These are phyloP conservation scores for Soucietia sequanensis DNA, from an alignment of 805 yeast genomes.

Conservation along the genomic window DNA sequence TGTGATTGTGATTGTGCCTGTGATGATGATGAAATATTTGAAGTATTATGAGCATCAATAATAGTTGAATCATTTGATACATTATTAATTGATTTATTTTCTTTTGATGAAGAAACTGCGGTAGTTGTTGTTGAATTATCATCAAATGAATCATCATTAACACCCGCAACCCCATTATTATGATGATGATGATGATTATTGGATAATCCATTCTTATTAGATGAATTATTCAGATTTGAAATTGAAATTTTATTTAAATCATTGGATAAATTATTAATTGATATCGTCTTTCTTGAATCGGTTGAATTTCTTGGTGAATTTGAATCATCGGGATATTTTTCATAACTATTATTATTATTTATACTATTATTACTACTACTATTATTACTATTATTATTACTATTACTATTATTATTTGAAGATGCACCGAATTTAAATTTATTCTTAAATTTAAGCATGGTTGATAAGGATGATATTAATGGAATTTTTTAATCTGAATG, in stretches of 20 bases:
- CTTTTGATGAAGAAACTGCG: conserved; percentile 2
- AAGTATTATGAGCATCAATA: not conserved
- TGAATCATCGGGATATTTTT: conserved; percentile 10
- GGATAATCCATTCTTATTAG: no score
- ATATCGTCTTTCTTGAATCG: conserved; percentile 25
- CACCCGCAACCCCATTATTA: not conserved
- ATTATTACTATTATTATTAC: no score
- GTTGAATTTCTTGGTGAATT: conserved; percentile 18
- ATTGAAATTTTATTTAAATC: conserved; percentile 17
- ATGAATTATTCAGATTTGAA: conserved; percentile 1
- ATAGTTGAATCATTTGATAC: not conserved
- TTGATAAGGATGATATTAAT: no score
- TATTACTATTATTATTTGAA: no score
- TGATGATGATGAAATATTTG: not conserved
- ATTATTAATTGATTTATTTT: conserved; percentile 1
- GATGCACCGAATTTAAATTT: conserved; percentile 21
- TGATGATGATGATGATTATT: conserved; percentile 4
- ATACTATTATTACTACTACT: no score
- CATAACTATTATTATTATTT: conserved; percentile 6
- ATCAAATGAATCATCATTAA: not conserved
- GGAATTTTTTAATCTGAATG: no score
- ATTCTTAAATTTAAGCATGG: conserved; percentile 31
- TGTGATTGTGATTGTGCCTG: not conserved
- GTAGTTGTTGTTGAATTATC: not conserved
- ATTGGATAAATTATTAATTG: conserved; percentile 21